These are phyloP conservation scores for Striga hermonthica DNA, from an alignment of 305 asterid species.

Conservation along the genomic window DNA sequence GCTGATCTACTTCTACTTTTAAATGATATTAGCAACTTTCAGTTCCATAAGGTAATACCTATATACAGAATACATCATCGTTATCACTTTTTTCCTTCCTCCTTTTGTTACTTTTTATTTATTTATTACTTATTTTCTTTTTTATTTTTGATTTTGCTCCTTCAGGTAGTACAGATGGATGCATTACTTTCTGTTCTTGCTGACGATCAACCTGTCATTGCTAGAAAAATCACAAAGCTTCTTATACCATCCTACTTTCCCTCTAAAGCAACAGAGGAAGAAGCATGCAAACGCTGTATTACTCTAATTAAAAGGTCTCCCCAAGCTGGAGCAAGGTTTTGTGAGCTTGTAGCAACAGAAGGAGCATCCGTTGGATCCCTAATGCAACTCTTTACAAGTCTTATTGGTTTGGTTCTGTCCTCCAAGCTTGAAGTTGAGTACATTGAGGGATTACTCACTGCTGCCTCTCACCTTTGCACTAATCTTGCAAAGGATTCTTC, in stretches of 20 bases:
- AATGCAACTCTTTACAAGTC: conserved; percentile 53
- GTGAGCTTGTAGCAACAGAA: conserved; percentile 76
- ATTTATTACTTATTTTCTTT: conserved; percentile 13
- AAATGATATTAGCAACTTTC: conserved; percentile 65
- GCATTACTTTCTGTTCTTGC: conserved; percentile 62
- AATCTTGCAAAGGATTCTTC: conserved; percentile 56
- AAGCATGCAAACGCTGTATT: conserved; percentile 83
- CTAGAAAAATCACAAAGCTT: conserved; percentile 81
- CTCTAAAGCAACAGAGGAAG: conserved; percentile 60
- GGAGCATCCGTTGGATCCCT: conserved; percentile 68
- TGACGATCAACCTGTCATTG: conserved; percentile 70
- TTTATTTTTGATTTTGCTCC: conserved; percentile 27
- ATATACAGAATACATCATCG: conserved; percentile 19
- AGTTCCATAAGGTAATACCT: conserved; percentile 78
- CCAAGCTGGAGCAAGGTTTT: conserved; percentile 83
- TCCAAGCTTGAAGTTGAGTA: conserved; percentile 51
- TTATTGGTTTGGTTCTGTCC: conserved; percentile 53
- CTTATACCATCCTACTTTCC: conserved; percentile 94
- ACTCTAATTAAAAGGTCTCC: conserved; percentile 83
- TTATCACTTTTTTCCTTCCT: not conserved
- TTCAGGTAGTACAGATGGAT: conserved; percentile 76
- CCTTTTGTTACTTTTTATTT: conserved; percentile 17
- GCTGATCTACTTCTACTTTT: conserved; percentile 75
- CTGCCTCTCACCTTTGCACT: conserved; percentile 67
- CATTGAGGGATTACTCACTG: conserved; percentile 64